A percentile compares a stretch with the other conserved stretches of the same genome.
phyloP scores from a whole-genome alignment of 148 eudicot genomes.

The Mesembryanthemum crystallinum region DNA sequence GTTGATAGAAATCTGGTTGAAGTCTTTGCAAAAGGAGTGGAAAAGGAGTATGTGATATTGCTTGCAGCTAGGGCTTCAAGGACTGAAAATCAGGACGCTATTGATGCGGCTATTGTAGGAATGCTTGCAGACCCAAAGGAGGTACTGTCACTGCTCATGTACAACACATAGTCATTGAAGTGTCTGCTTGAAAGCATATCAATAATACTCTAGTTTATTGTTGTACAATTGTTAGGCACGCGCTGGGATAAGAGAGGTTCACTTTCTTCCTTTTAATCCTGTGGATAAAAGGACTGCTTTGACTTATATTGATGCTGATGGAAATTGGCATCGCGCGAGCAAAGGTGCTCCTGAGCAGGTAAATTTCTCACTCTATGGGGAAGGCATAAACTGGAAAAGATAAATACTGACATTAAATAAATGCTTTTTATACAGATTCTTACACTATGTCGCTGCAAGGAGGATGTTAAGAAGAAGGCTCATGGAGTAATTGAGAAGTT shows the following conservation, averaged over 20 bases:
- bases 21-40: slow-evolving; percentile 64
- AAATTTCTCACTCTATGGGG: background rate
- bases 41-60: slow-evolving; percentile 51
- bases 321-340: slow-evolving; percentile 68
- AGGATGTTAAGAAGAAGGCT: slow-evolving; percentile 50
- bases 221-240: slow-evolving; percentile 47
- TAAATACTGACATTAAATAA: slow-evolving; percentile 9
- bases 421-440: slow-evolving; percentile 31
- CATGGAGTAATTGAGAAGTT: slow-evolving; percentile 60
- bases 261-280: slow-evolving; percentile 77
- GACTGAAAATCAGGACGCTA: slow-evolving; percentile 77
- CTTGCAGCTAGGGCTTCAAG: slow-evolving; percentile 81
- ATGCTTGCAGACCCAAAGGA: slow-evolving; percentile 79
- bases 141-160: slow-evolving; percentile 31
- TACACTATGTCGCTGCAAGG: slow-evolving; percentile 46
- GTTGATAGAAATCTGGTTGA: slow-evolving; percentile 56
- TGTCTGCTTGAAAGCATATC: background rate
- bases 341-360: slow-evolving; percentile 95
- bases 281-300: slow-evolving; percentile 79
- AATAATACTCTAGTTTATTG: background rate
- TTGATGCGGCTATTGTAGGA: slow-evolving; percentile 71
- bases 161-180: background rate
- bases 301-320: slow-evolving; percentile 57
- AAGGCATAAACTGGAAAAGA: background rate
- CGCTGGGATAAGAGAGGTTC: slow-evolving; percentile 66